Percentiles rank a stretch among this genome's conserved stretches.
These are phyloP conservation scores for Fusarium heterosporum DNA, from an alignment of 2,329 filamentous ascomycete species.

Conservation along the genomic window DNA sequence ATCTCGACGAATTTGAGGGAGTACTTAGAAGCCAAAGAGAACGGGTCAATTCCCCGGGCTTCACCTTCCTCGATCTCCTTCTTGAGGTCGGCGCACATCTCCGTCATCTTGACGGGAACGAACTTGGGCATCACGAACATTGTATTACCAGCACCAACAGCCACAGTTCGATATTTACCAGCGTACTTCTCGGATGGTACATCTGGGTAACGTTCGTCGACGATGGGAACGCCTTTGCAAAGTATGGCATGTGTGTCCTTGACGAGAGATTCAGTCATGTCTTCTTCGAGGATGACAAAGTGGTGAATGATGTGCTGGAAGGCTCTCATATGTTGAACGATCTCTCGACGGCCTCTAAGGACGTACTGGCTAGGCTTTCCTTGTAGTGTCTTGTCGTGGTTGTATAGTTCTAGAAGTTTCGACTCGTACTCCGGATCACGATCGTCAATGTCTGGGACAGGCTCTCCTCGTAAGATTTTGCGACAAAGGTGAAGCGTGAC, in stretches of 20 bases:
- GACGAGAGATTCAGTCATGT: conserved; percentile 37
- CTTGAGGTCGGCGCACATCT: conserved; percentile 43
- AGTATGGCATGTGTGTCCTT: conserved; percentile 39
- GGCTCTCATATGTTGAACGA: conserved; percentile 41
- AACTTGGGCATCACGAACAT: conserved; percentile 46
- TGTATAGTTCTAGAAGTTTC: no score
- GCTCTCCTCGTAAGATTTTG: conserved; percentile 11
- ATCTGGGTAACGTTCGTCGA: neutral
- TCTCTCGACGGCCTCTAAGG: conserved; percentile 32
- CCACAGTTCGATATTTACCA: conserved; percentile 40
- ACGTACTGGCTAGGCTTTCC: neutral
- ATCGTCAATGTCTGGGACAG: no score
- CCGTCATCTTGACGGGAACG: conserved; percentile 45
- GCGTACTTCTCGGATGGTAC: conserved; percentile 39
- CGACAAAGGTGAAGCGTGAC: conserved; percentile 36
- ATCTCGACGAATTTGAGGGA: conserved; percentile 51
- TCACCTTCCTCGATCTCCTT: conserved; percentile 23
- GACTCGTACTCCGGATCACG: no score
- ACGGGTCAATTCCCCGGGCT: conserved; percentile 40
- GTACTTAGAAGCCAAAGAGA: conserved; percentile 48
- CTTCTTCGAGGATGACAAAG: conserved; percentile 12
- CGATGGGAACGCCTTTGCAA: conserved; percentile 9
- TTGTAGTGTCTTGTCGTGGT: neutral
- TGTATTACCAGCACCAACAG: conserved; percentile 43
- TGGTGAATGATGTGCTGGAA: conserved; percentile 33